Conservation (phyloP, 306 rosid genomes). For the Castanea crenata region DNA sequence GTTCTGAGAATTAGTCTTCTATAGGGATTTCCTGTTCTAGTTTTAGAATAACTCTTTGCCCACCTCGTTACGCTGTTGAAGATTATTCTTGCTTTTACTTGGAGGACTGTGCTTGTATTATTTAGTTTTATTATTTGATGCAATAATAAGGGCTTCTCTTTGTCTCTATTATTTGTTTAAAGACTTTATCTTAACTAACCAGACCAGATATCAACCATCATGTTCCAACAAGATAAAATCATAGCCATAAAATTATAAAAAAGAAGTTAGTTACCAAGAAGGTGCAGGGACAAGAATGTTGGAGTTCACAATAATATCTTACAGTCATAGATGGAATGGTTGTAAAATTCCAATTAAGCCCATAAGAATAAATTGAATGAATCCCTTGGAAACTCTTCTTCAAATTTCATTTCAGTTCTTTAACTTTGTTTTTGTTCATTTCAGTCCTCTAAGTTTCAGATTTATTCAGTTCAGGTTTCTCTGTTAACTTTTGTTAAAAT, state of each 20-base stretch:
- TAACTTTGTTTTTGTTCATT: too few relatives aligned
- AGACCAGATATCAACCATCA: neutral
- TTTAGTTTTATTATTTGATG: neutral
- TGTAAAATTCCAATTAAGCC: too few relatives aligned
- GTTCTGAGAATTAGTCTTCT: slow-evolving; percentile 26
- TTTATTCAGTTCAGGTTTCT: too few relatives aligned
- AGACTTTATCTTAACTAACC: neutral
- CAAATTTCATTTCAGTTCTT: too few relatives aligned
- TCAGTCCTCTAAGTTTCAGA: too few relatives aligned
- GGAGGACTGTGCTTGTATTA: neutral
- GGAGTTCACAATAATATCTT: too few relatives aligned
- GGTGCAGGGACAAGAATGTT: too few relatives aligned
- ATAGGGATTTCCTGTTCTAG: neutral
- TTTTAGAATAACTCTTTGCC: neutral
- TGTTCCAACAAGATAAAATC: neutral
- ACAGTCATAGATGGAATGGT: too few relatives aligned
- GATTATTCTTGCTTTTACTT: neutral
- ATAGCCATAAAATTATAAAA: neutral
- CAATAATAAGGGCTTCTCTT: neutral
- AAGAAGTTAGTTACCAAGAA: neutral
- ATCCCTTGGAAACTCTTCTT: too few relatives aligned
- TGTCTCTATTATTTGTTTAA: neutral
- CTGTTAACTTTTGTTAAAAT: too few relatives aligned
- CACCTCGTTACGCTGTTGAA: neutral
- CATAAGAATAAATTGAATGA: too few relatives aligned